phyloP scores from a whole-genome alignment of 257 asterid genomes.

The Parsonsia alboflavescens region DNA sequence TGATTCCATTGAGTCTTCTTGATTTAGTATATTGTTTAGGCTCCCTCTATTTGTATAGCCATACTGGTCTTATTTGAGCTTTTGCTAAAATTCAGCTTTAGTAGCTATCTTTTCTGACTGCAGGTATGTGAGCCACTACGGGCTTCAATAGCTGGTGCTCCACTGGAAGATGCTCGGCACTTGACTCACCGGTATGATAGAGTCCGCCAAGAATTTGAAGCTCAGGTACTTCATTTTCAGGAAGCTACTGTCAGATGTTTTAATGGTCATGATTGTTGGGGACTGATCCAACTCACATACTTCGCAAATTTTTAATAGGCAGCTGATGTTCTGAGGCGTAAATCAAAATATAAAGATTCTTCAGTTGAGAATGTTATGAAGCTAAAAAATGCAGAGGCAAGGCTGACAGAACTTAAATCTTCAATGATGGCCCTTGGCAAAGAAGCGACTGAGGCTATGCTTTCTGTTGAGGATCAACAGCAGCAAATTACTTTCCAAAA shows the following conservation, averaged over 20 bases:
- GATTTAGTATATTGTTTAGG: background rate
- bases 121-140: conserved; percentile 88
- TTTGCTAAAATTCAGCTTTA: conserved; percentile 1
- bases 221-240: conserved; percentile 51
- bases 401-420: conserved; percentile 62
- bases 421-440: conserved; percentile 77
- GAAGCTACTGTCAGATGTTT: background rate
- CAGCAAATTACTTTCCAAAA: conserved; percentile 70
- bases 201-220: conserved; percentile 80
- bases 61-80: background rate
- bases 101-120: background rate
- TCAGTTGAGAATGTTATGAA: conserved; percentile 60
- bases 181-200: conserved; percentile 75
- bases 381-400: conserved; percentile 77
- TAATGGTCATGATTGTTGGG: background rate
- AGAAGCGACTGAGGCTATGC: conserved; percentile 92
- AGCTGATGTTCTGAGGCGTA: conserved; percentile 81
- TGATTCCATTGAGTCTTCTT: background rate
- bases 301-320: conserved; percentile 36
- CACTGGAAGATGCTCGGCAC: conserved; percentile 96
- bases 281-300: background rate
- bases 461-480: conserved; percentile 80
- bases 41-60: background rate
- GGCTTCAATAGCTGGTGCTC: conserved; percentile 66
- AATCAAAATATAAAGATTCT: conserved; percentile 76